Percentiles rank a stretch among this genome's conserved stretches.
phyloP scores from a whole-genome alignment of 2,329 filamentous ascomycete genomes.

The Penicillium sp. region DNA sequence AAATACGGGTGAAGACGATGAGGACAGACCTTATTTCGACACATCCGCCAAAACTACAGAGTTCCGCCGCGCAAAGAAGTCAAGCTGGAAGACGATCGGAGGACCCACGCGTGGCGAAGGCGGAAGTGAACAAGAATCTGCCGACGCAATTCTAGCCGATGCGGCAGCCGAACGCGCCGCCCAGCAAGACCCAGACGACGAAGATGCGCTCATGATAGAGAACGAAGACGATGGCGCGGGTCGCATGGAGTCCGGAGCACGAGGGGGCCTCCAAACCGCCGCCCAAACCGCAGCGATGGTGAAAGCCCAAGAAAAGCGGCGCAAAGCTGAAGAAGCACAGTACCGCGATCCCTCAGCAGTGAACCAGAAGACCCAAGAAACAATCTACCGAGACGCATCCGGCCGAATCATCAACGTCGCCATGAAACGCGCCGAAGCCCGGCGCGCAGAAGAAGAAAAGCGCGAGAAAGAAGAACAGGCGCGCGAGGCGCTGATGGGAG shows the following conservation, averaged over 20 bases:
- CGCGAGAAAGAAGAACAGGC: constrained; percentile 63
- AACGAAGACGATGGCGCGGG: constrained; percentile 40
- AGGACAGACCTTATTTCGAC: constrained; percentile 36
- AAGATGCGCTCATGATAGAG: constrained; percentile 48
- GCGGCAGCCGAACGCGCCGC: constrained; percentile 66
- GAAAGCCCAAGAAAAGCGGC: constrained; percentile 60
- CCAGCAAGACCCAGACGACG: constrained; percentile 44
- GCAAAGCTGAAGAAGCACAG: constrained; percentile 46
- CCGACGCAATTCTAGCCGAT: constrained; percentile 74
- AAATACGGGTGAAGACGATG: constrained; percentile 33
- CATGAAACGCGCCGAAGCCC: constrained; percentile 83
- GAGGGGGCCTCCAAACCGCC: constrained; percentile 82
- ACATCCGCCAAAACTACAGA: constrained; percentile 36
- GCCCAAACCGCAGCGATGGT: constrained; percentile 71
- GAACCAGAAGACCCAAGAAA: constrained; percentile 62
- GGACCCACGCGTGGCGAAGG: constrained; percentile 24
- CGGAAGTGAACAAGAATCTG: constrained; percentile 56
- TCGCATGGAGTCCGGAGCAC: constrained; percentile 85
- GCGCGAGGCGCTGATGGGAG: constrained; percentile 72
- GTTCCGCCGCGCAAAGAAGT: constrained; percentile 75
- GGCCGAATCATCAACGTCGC: constrained; percentile 91
- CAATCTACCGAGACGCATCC: constrained; percentile 91
- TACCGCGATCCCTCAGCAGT: constrained; percentile 40
- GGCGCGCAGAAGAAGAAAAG: constrained; percentile 73
- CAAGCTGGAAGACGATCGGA: constrained; percentile 72